Evolutionary conservation across 2,329 filamentous ascomycete species (phyloP), one percentile per base, ranked within the genome.

Genomic region (Orbilia oligospora): DNA sequence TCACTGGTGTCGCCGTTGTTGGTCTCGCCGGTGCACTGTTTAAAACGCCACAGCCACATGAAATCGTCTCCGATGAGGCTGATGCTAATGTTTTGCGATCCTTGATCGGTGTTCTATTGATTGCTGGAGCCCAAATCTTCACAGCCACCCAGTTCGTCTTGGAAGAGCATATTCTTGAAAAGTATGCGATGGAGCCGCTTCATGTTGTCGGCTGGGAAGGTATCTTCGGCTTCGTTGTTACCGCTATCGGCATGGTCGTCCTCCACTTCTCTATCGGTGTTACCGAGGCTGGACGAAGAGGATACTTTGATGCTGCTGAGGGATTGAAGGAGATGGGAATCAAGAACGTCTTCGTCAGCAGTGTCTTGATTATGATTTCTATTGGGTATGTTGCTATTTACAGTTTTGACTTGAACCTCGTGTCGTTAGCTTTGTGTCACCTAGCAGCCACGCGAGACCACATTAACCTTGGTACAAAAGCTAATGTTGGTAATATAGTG

Each of bases 141-240:
- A 98, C 96, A 0, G 96, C 96, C 0, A 93, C 93, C 0, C 96
- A 99, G 84, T 99, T 98, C 82, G 96, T 98, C 24, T 86, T 97
- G 2, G 96, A 99, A 84, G 96, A 99, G 86, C 96, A 91, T 87
- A 93, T 99, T 81, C 88, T 99, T 83, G 90, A 92, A 84, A 88
- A 90, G 81, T 93, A 92, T 82, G 88, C 88, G n/a, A 88, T 92
- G 84, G 92, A 96, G 82, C 95, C 96, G 0, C 90, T 99, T 80
- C 91, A 91, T 82, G 93, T 97, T 20, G 96, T 99, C 33, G 95
- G 94, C 36, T 99, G 94, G 94, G 96, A 99, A 85, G 96, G 96
- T 20, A 82, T 97, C 2, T 99, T 98, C 83, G 96, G 96, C 0
- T 94, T 98, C 83, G 81, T 86, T 4, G 90, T 95, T 64, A 99